phyloP scores from a whole-genome alignment of 805 yeast species.

The Starmerella bacillaris region DNA sequence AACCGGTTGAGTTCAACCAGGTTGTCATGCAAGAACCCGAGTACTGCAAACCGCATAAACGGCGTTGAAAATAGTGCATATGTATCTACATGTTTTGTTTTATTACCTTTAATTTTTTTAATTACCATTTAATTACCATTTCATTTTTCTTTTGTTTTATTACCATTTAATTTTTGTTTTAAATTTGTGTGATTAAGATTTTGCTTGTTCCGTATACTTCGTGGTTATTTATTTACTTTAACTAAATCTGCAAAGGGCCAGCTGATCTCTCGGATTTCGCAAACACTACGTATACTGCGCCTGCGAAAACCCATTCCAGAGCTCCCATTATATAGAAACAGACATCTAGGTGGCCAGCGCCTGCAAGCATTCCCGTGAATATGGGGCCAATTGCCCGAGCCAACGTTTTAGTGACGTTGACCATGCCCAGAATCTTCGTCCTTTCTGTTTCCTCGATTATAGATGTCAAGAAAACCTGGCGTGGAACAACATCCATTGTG shows the following conservation, averaged over 20 bases:
- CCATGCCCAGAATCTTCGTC: constrained; percentile 66
- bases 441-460: constrained; percentile 46
- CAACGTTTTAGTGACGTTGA: constrained; percentile 69
- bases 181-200: neutral
- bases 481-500: constrained; percentile 83
- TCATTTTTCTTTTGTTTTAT: neutral
- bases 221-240: neutral
- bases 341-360: constrained; percentile 18
- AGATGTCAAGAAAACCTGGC: constrained; percentile 61
- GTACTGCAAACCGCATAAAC: neutral
- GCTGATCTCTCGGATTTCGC: constrained; percentile 1
- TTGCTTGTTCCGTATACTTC: too few species aligned
- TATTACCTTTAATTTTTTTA: too few species aligned
- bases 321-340: constrained; percentile 23
- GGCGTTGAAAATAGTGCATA: too few species aligned
- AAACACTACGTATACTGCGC: constrained; percentile 9
- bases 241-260: constrained; percentile 7
- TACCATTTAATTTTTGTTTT: neutral
- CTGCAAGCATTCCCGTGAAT: constrained; percentile 60
- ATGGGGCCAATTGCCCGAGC: constrained; percentile 71
- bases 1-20: neutral
- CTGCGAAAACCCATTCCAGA: constrained; percentile 20
- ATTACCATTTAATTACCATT: neutral
- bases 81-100: too few species aligned
- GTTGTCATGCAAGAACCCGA: neutral